Base-by-base conservation (phyloP, 2,329 filamentous ascomycete species). In the Tolypocladium album region DNA sequence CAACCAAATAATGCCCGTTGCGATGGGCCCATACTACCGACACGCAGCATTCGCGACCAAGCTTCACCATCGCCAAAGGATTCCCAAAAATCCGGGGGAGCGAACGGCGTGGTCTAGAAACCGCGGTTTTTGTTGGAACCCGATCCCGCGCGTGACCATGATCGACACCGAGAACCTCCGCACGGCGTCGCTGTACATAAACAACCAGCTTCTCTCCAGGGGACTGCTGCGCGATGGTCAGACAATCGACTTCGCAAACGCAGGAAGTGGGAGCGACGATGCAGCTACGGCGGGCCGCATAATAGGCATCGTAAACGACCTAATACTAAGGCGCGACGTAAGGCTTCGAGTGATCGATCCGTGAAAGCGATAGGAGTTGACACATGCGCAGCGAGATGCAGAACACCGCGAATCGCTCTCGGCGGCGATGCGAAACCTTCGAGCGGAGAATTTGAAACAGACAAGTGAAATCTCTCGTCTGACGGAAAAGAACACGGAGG, bases 301-400 rank as follows among this genome's bases (percentile, higher is more conserved):
- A 67, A 96, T 99, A 76, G 89, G 93, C 70, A 82, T 99, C 31
- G 86, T 99, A 56, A 96, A 99, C 74, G 94, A 99, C 71, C 76
- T 99, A 66, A 90, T 99, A 61, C 73, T 97, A 62, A 85, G 92
- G 65, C 85, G 92, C 78, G 94, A 99, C 72, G 91, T 96, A 78
- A 55, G 72, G 63, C 1, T 27, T 9, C 47, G 36, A 43, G 24
- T 20, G 15, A 31, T 42, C 31, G 15, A 31, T 42, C 31, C 31
- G 9, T 31, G 20, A 55, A 3, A 15, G 27, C 47, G 31, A 34
- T 27, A 4, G 12, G n/a, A n/a, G 56, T 60, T 67, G 55, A 66
- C 59, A 66, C 58, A 24, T 27, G 7, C 42, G 55, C 72, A 95
- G 89, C 89, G 91, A 71, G 93, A 97, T 74, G 89, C 92, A 63